These are phyloP conservation scores for Penicillium angulare DNA, from an alignment of 495 filamentous ascomycete species.

Conservation along the genomic window DNA sequence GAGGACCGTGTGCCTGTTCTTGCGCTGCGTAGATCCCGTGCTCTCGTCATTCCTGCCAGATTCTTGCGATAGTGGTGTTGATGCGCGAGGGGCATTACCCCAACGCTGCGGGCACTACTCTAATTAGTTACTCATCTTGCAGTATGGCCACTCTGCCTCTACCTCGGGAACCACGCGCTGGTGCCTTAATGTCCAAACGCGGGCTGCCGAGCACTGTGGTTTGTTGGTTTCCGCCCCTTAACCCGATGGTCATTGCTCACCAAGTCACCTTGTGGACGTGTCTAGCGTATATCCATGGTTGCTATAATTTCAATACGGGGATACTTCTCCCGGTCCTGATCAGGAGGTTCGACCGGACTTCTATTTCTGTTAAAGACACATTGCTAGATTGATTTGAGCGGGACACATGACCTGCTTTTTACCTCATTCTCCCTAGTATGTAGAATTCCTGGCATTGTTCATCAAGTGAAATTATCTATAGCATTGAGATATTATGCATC, in stretches of 20 bases:
- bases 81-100: background rate
- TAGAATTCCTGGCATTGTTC: background rate
- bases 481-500: background rate
- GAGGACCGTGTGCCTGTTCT: background rate
- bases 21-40: constrained; percentile 1
- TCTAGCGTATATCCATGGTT: background rate
- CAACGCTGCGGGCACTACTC: background rate
- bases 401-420: background rate
- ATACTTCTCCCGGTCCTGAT: background rate
- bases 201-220: background rate
- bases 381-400: background rate
- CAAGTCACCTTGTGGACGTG: background rate
- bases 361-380: background rate
- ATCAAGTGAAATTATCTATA: too few species aligned
- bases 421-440: background rate
- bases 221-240: background rate
- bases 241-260: background rate
- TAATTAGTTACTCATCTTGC: background rate
- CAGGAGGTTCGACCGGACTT: background rate
- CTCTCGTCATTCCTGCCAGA: too few species aligned
- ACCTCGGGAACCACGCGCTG: constrained; percentile 1
- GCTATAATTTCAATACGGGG: background rate
- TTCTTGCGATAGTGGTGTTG: too few species aligned
- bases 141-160: background rate
- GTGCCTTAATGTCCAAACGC: background rate